Percentiles rank a stretch among this genome's conserved stretches.
These are phyloP conservation scores for Saprolegnia diclina DNA, from an alignment of 352 stramenopile genomes.

Conservation along the genomic window DNA sequence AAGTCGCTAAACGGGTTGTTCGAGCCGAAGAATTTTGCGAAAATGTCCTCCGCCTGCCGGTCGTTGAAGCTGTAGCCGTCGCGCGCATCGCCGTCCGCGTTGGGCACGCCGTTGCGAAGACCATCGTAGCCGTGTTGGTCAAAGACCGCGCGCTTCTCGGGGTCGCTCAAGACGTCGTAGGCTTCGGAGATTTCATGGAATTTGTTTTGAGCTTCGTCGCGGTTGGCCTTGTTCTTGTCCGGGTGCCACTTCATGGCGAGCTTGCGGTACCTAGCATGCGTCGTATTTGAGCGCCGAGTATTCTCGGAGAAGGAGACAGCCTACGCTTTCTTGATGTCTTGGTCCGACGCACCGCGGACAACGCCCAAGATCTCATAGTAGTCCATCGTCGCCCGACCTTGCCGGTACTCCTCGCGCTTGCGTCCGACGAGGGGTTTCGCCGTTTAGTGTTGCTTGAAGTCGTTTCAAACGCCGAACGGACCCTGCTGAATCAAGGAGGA, in stretches of 20 bases:
- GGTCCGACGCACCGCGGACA: constrained; percentile 58
- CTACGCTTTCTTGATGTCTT: constrained; percentile 92
- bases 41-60: constrained; percentile 86
- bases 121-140: constrained; percentile 94
- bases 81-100: constrained; percentile 66
- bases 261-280: constrained; percentile 76
- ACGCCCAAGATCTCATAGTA: constrained; percentile 91
- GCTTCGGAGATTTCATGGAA: constrained; percentile 95
- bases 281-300: background rate
- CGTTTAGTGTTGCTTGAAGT: background rate
- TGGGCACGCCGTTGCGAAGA: constrained; percentile 83
- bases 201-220: constrained; percentile 79
- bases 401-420: no score
- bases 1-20: constrained; percentile 89
- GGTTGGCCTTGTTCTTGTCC: constrained; percentile 91
- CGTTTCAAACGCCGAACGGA: background rate
- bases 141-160: constrained; percentile 87
- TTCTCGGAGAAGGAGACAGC: background rate
- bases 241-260: constrained; percentile 93
- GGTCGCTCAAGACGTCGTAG: constrained; percentile 92
- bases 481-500: background rate
- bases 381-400: constrained; percentile 62
- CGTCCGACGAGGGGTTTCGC: no score
- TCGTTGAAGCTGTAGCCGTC: constrained; percentile 88
- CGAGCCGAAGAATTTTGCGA: constrained; percentile 90